Percentiles rank a stretch among this genome's conserved stretches.
Evolutionary conservation across 257 asterid species (phyloP).

Genomic region (Scutellaria barbata): DNA sequence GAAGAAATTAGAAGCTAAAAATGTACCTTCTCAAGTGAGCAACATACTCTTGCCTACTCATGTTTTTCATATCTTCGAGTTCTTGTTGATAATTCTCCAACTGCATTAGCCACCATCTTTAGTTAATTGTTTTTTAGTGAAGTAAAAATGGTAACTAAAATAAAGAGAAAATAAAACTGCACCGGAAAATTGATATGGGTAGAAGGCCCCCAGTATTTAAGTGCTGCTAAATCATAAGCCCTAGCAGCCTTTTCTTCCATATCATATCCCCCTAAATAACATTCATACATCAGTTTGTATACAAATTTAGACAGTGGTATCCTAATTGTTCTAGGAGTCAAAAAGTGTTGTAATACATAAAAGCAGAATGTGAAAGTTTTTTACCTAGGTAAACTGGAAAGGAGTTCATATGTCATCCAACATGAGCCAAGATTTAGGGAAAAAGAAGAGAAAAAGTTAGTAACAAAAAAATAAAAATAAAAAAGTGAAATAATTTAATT

Average conservation of each 20-base stretch:
- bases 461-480: neutral
- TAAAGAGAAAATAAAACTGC: neutral
- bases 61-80: conserved; percentile 88
- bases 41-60: conserved; percentile 92
- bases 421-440: conserved; percentile 37
- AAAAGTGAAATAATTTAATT: neutral
- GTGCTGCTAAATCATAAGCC: conserved; percentile 96
- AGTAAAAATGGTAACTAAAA: neutral
- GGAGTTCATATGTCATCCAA: conserved; percentile 33
- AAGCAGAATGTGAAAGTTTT: neutral
- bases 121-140: neutral
- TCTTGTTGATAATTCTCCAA: conserved; percentile 85
- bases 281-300: conserved; percentile 14
- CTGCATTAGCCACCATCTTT: conserved; percentile 39
- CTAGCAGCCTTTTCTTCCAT: conserved; percentile 98
- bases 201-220: conserved; percentile 96
- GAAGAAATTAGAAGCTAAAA: neutral
- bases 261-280: conserved; percentile 87
- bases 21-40: conserved; percentile 89
- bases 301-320: neutral
- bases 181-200: conserved; percentile 96
- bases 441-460: conserved; percentile 25
- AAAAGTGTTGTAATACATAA: neutral
- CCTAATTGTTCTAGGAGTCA: conserved; percentile 11
- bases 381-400: conserved; percentile 88